Percentiles rank a stretch among this genome's conserved stretches.
phyloP scores from a whole-genome alignment of 225 moss, liverwort and hornwort genomes.

The Thuidium tamariscinum region DNA sequence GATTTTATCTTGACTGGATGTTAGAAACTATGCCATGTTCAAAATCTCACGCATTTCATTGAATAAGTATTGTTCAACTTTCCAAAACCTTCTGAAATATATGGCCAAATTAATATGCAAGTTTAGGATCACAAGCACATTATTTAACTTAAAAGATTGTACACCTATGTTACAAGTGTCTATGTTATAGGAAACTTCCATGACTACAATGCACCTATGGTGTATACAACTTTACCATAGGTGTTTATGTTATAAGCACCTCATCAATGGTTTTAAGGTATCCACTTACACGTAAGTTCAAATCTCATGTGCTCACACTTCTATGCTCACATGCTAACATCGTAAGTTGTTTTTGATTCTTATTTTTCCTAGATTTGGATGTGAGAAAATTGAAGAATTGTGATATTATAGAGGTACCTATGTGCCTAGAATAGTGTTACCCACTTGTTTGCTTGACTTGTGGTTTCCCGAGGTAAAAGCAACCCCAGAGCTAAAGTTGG shows the following conservation, averaged over 20 bases:
- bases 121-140: neutral
- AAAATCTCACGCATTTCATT: neutral
- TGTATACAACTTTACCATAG: too few relatives aligned
- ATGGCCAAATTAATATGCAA: neutral
- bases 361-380: neutral
- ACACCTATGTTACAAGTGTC: neutral
- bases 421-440: too few relatives aligned
- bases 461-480: neutral
- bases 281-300: accelerated
- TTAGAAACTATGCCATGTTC: neutral
- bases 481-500: too few relatives aligned
- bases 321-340: neutral
- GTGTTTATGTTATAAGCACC: neutral
- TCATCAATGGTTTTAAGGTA: neutral
- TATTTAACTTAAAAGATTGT: too few relatives aligned
- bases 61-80: neutral
- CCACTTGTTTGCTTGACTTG: too few relatives aligned
- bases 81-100: neutral
- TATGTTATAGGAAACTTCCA: too few relatives aligned
- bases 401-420: neutral
- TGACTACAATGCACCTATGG: neutral
- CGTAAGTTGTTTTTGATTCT: too few relatives aligned
- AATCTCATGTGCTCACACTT: too few relatives aligned
- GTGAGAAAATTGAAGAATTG: neutral
- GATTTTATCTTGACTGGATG: neutral